Evolutionary conservation across 768 basidiomycete genomes (phyloP), one percentile per base, ranked within the genome.

Genomic region (Psilocybe subaeruginosa): DNA sequence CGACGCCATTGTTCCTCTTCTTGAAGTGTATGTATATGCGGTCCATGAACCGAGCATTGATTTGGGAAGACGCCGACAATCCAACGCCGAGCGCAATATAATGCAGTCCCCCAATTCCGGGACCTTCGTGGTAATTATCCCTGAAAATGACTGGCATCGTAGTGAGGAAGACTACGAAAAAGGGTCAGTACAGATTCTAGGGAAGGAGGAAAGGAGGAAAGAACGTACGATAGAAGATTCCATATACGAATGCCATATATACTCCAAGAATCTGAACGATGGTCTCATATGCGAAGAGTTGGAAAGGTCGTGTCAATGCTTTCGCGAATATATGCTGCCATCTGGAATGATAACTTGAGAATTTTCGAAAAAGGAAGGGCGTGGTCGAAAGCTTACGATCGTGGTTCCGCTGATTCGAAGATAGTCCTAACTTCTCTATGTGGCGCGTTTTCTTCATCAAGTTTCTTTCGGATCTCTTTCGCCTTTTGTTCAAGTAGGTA

Each of bases 71-170:
- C 3, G 74, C 63, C 0, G 77, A 66, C n/a, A 91, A 74, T 2
- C 91, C 91, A 1, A 89, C n/a, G 0, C 90, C 91, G 4, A 93
- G 79, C 0, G 91, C 82, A 59, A 93, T 76, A 63, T 92, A 95
- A 66, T 92, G 78, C 35, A 92, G 71, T 0, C 90, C 88, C 0
- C 84, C 78, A 53, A 89, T 86, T 4, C 90, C 88, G 9, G 81
- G 71, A 0, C 68, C 61, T 68, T 90, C 73, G 39, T 80, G 72
- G 66, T 93, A 93, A 0, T 79, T 69, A 2, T 76, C 72, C 55
- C 76, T 70, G 64, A 86, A 91, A 46, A 90, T 88, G 0, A 72
- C 64, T 0, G 90, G 85, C 27, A 92, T 82, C 0, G 83, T 88
- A 1, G 88, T 88, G 30, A 91, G 72, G 68, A 88, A 87, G 23